These are phyloP conservation scores for Solanum arcanum DNA, from an alignment of 257 asterid genomes.

Conservation along the genomic window DNA sequence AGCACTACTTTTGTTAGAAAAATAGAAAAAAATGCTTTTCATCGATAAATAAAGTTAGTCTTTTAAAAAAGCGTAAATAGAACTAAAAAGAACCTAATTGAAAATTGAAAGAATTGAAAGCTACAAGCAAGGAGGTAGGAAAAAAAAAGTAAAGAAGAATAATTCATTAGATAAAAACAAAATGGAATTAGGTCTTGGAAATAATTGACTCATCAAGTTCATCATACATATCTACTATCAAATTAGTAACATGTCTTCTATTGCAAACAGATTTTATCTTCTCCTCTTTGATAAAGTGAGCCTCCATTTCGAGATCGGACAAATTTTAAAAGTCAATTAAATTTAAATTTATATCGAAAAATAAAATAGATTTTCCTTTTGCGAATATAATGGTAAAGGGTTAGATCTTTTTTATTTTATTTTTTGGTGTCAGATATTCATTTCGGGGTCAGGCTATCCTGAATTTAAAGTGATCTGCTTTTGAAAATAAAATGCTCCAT, in stretches of 20 bases:
- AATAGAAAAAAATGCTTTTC: not conserved
- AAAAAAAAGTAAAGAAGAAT: not conserved
- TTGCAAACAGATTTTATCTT: not conserved
- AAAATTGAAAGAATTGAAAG: not conserved
- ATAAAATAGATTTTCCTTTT: not conserved
- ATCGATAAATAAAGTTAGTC: not conserved
- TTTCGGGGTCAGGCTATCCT: no score
- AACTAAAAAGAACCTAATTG: not conserved
- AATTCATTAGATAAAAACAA: not conserved
- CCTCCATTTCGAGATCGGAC: not conserved
- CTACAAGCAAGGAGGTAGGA: not conserved
- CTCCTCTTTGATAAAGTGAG: not conserved
- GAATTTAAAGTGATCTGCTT: not conserved
- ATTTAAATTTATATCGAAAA: not conserved
- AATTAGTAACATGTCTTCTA: not conserved
- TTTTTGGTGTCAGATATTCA: fast-evolving
- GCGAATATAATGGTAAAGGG: not conserved
- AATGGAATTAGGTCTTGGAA: not conserved
- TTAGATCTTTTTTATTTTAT: not conserved
- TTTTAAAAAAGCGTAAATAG: not conserved
- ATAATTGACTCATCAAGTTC: not conserved
- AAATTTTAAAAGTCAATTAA: no score
- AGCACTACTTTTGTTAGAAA: not conserved
- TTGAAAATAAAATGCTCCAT: not conserved
- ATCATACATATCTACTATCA: not conserved